A percentile compares a stretch with the other conserved stretches of the same genome.
Evolutionary conservation across 495 filamentous ascomycete species (phyloP).

Genomic region (Sordaria brevicollis): DNA sequence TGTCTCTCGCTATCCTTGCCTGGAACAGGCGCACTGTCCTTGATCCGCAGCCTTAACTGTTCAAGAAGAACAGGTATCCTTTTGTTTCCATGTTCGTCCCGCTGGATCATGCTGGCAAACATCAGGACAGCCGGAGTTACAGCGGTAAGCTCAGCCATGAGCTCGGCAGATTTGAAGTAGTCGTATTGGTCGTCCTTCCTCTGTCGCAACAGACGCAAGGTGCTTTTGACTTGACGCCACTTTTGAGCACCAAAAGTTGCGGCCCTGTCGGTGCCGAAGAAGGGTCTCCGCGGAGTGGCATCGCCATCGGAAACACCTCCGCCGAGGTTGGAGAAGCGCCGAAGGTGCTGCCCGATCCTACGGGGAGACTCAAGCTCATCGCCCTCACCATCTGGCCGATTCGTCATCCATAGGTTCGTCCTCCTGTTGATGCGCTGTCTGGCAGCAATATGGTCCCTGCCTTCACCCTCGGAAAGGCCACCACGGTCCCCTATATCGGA

Average conservation of each 20-base stretch:
- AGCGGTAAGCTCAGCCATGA: slow-evolving; percentile 90
- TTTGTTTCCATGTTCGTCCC: slow-evolving; percentile 92
- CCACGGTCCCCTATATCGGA: slow-evolving; percentile 57
- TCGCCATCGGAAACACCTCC: slow-evolving; percentile 42
- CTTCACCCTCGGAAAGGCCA: slow-evolving; percentile 82
- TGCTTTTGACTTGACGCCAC: slow-evolving; percentile 80
- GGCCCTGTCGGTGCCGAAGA: slow-evolving; percentile 51
- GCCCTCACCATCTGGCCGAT: slow-evolving; percentile 25
- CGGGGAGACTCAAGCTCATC: slow-evolving; percentile 39
- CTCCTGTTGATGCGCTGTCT: slow-evolving; percentile 41
- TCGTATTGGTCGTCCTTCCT: slow-evolving; percentile 81
- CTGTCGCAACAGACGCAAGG: slow-evolving; percentile 70
- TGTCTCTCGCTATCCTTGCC: slow-evolving; percentile 63
- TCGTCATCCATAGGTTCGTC: slow-evolving; percentile 44
- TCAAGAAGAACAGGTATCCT: slow-evolving; percentile 90
- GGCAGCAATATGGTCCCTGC: slow-evolving; percentile 58
- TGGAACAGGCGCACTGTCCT: slow-evolving; percentile 59
- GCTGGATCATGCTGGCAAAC: slow-evolving; percentile 90
- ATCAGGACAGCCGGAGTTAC: slow-evolving; percentile 87
- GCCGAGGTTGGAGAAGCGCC: slow-evolving; percentile 65
- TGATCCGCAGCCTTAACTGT: slow-evolving; percentile 82
- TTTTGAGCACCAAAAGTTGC: slow-evolving; percentile 71
- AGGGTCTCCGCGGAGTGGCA: slow-evolving; percentile 37
- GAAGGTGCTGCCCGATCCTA: slow-evolving; percentile 60
- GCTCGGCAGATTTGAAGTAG: slow-evolving; percentile 87